Evolutionary conservation across 164 flowering plant species (phyloP).

Genomic region (Hamamelis virginiana): DNA sequence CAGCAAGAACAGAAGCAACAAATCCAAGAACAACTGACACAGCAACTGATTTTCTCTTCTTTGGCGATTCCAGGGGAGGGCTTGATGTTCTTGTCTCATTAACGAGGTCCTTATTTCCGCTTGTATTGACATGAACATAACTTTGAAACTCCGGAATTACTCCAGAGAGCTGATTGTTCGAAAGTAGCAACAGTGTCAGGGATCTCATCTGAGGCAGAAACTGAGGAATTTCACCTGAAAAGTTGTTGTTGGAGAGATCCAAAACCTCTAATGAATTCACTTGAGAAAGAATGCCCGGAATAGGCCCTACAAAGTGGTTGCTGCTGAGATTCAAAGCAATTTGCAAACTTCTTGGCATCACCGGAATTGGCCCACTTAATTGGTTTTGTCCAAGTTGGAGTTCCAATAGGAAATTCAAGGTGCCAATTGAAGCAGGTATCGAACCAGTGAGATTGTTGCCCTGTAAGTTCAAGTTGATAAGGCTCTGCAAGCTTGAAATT

Average conservation of each 20-base stretch:
- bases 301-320: constrained; percentile 54
- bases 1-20: constrained; percentile 28
- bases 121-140: constrained; percentile 11
- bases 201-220: constrained; percentile 27
- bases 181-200: constrained; percentile 45
- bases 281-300: constrained; percentile 36
- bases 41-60: constrained; percentile 28
- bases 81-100: background rate
- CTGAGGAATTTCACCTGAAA: constrained; percentile 53
- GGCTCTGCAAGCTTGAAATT: constrained; percentile 34
- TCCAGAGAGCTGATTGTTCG: constrained; percentile 64
- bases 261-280: constrained; percentile 46
- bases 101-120: constrained; percentile 38
- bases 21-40: constrained; percentile 30
- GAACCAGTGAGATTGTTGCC: constrained; percentile 51
- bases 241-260: constrained; percentile 66
- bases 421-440: constrained; percentile 39
- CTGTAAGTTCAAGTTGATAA: constrained; percentile 40
- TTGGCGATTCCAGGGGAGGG: constrained; percentile 1
- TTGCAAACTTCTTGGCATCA: constrained; percentile 49
- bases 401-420: constrained; percentile 36
- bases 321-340: constrained; percentile 67
- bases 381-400: constrained; percentile 61
- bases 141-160: constrained; percentile 34
- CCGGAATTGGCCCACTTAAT: constrained; percentile 49